These are phyloP conservation scores for Urostyla sp. DNA, from an alignment of 73 alveolate genomes.

Conservation along the genomic window DNA sequence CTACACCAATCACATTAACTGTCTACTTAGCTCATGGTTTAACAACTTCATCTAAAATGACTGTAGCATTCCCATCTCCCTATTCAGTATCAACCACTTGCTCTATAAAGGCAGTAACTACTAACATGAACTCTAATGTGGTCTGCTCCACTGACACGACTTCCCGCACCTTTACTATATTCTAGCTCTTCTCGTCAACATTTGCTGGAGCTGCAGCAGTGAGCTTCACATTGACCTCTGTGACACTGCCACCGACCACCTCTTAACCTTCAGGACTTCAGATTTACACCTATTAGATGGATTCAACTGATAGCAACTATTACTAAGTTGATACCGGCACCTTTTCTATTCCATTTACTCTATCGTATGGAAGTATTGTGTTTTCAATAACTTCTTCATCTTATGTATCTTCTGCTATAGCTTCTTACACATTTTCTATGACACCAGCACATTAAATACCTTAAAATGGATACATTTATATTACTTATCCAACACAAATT, in stretches of 20 bases:
- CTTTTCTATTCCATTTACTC: conserved; percentile 20
- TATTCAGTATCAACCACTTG: conserved; percentile 13
- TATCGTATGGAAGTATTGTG: conserved; percentile 37
- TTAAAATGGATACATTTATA: conserved; percentile 55
- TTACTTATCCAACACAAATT: conserved; percentile 48
- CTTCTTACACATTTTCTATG: conserved; percentile 46
- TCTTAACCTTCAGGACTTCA: conserved; percentile 30
- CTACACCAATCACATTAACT: conserved; percentile 21
- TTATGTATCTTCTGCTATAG: conserved; percentile 26
- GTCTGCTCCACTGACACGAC: neutral
- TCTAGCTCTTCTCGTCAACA: neutral
- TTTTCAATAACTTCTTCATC: conserved; percentile 27
- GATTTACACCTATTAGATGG: neutral
- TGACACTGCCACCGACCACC: conserved; percentile 57
- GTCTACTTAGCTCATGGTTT: conserved; percentile 34
- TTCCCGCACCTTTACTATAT: conserved; percentile 14
- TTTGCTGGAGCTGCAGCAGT: conserved; percentile 19
- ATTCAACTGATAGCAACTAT: neutral
- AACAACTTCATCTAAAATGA: conserved; percentile 8
- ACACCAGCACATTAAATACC: conserved; percentile 55
- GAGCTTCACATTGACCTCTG: conserved; percentile 20
- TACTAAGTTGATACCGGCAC: conserved; percentile 47
- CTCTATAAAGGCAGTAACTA: neutral
- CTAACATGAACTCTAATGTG: neutral
- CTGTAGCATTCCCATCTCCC: conserved; percentile 12